phyloP scores from a whole-genome alignment of 1,284 basidiomycete species.

The Wallemia hederae region DNA sequence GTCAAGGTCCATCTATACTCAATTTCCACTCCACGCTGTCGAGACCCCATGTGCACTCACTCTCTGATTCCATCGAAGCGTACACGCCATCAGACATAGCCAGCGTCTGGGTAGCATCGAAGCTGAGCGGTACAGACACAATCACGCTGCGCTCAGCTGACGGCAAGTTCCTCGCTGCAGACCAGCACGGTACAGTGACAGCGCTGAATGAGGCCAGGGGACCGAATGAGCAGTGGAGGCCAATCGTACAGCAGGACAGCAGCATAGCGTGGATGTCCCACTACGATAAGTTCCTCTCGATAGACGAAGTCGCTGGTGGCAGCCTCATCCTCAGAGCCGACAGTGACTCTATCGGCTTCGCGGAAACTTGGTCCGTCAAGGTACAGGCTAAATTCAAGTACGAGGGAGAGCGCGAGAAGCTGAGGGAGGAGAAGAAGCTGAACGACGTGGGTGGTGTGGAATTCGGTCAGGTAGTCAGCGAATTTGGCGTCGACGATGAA shows the following conservation, averaged over 20 bases:
- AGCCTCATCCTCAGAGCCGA: slow-evolving; percentile 45
- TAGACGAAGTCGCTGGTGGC: slow-evolving; percentile 60
- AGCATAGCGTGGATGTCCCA: slow-evolving; percentile 58
- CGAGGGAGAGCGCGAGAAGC: slow-evolving; percentile 49
- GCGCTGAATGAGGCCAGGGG: slow-evolving; percentile 50
- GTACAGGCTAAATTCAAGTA: slow-evolving; percentile 68
- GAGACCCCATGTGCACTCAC: not conserved
- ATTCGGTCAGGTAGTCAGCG: slow-evolving; percentile 12
- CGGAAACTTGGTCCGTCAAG: slow-evolving; percentile 57
- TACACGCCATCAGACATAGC: slow-evolving; percentile 38
- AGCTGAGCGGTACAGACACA: slow-evolving; percentile 45
- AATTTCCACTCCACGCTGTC: not conserved
- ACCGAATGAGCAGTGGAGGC: slow-evolving; percentile 62
- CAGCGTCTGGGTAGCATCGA: slow-evolving; percentile 58
- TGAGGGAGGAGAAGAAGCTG: slow-evolving; percentile 22
- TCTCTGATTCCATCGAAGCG: not conserved
- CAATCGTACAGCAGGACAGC: slow-evolving; percentile 38
- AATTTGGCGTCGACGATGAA: slow-evolving; percentile 22
- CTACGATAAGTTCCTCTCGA: slow-evolving; percentile 48
- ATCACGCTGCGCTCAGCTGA: slow-evolving; percentile 56
- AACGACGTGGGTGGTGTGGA: slow-evolving; percentile 39
- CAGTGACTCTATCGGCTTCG: slow-evolving; percentile 45
- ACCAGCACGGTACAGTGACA: slow-evolving; percentile 46
- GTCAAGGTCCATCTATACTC: not conserved
- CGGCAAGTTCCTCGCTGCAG: slow-evolving; percentile 58